Evolutionary conservation across 805 yeast genomes (phyloP).

Genomic region (Candida ortonii): DNA sequence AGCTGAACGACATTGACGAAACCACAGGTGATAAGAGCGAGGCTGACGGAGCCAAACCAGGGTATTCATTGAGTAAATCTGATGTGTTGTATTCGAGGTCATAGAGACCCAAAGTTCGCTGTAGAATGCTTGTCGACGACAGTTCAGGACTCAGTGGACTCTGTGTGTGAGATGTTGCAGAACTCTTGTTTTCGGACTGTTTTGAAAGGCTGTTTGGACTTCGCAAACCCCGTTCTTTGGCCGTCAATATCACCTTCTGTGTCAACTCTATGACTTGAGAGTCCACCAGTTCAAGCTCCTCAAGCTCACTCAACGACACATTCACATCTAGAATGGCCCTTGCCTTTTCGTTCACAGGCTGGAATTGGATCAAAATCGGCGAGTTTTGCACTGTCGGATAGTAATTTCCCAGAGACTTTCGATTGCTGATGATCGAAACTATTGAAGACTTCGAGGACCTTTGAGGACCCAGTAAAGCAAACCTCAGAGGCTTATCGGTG

Average conservation of each 20-base stretch:
- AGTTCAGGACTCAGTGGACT: too few species aligned
- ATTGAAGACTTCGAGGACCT: conserved; percentile 32
- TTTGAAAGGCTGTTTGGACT: conserved; percentile 3
- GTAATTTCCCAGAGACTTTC: conserved; percentile 53
- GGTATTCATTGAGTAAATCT: conserved; percentile 15
- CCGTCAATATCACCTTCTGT: conserved; percentile 13
- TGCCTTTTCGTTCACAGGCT: conserved; percentile 39
- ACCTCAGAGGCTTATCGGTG: conserved; percentile 29
- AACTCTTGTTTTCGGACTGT: neutral
- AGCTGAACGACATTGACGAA: conserved; percentile 8
- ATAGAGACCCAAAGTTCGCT: conserved; percentile 25
- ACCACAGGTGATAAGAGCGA: conserved; percentile 13
- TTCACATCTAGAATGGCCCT: conserved; percentile 47
- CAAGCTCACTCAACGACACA: conserved; percentile 39
- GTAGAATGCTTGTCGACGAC: conserved; percentile 12
- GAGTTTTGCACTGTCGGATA: conserved; percentile 69
- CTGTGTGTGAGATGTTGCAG: conserved; percentile 7
- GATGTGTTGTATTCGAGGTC: conserved; percentile 28
- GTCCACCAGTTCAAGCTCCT: conserved; percentile 25
- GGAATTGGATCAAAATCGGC: conserved; percentile 55
- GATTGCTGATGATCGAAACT: conserved; percentile 29
- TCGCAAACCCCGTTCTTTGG: conserved; percentile 6
- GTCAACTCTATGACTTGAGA: conserved; percentile 16
- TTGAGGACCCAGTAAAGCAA: conserved; percentile 33
- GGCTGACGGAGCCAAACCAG: conserved; percentile 10